A percentile compares a stretch with the other conserved stretches of the same genome.
These are phyloP conservation scores for Verbena officinalis DNA, from an alignment of 257 asterid species.

Conservation along the genomic window DNA sequence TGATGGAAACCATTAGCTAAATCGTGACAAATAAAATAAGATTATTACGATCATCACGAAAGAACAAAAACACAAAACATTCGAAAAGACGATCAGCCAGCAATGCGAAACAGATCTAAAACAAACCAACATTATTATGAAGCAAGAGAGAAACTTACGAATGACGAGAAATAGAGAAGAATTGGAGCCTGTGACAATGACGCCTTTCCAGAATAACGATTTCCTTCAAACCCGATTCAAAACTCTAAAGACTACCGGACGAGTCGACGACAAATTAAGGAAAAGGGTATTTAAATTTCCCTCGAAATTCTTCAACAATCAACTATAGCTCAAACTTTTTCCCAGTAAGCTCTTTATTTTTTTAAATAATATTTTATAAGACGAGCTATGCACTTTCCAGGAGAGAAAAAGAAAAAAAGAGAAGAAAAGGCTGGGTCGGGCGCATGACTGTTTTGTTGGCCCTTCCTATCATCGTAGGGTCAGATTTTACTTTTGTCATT, in stretches of 20 bases:
- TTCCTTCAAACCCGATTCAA: constrained; percentile 20
- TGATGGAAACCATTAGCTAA: neutral
- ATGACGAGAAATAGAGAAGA: constrained; percentile 13
- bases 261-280: neutral
- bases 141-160: constrained; percentile 15
- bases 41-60: neutral
- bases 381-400: constrained; percentile 11
- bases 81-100: neutral
- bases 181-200: constrained; percentile 11
- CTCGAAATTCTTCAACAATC: constrained; percentile 6
- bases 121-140: neutral
- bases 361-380: neutral
- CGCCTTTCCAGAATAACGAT: constrained; percentile 14
- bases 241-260: constrained; percentile 1
- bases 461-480: no score
- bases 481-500: no score
- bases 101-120: constrained; percentile 3
- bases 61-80: neutral
- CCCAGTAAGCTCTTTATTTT: neutral
- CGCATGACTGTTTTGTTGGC: no score
- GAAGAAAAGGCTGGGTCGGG: no score
- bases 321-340: constrained; percentile 1
- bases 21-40: neutral
- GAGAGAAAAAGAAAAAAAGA: neutral
- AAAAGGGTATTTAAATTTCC: neutral